These are phyloP conservation scores for Starmerella vaccinii DNA, from an alignment of 805 yeast species.

Conservation along the genomic window DNA sequence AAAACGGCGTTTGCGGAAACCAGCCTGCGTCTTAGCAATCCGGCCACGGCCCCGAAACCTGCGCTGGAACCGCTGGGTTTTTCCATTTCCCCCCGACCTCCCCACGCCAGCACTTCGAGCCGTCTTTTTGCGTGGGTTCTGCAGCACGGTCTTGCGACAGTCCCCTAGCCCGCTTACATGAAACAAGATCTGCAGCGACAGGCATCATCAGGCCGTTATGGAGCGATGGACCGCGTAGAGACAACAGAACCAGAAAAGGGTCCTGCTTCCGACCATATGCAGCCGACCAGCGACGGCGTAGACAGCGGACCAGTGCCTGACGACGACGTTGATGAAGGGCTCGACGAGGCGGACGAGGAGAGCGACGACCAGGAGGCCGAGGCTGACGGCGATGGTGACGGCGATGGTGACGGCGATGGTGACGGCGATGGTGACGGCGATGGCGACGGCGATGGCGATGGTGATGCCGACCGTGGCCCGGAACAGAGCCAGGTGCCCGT, in stretches of 20 bases:
- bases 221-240: constrained; percentile 4
- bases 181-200: constrained; percentile 7
- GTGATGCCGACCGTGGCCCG: background rate
- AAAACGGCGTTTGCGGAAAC: background rate
- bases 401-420: background rate
- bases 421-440: background rate
- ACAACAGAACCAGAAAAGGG: constrained; percentile 1
- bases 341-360: constrained; percentile 5
- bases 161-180: constrained; percentile 8
- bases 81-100: no score
- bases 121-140: background rate
- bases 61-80: no score
- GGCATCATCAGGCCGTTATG: background rate
- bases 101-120: background rate
- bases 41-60: no score
- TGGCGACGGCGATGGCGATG: background rate
- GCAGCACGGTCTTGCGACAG: background rate
- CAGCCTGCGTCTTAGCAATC: background rate
- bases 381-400: background rate
- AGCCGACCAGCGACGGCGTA: background rate
- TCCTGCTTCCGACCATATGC: constrained; percentile 1
- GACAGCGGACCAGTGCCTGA: background rate
- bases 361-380: constrained; percentile 5
- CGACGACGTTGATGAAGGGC: background rate
- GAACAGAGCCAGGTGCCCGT: constrained; percentile 3